Conservation (phyloP, 1,139 yeast genomes). For the Casaregolazyma suthepensis region DNA sequence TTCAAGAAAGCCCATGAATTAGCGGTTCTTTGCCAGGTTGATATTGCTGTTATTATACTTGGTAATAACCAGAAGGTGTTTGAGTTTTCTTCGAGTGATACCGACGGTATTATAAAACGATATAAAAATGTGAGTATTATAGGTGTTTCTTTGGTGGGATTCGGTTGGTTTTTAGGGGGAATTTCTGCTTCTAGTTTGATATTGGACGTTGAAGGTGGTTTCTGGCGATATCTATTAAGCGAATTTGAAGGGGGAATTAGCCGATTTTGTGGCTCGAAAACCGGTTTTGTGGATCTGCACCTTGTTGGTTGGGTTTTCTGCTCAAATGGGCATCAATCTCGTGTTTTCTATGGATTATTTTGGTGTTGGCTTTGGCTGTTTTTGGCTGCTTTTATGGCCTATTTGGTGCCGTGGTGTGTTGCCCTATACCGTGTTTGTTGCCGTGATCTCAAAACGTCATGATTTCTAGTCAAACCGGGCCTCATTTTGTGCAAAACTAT, state of each 20-base stretch:
- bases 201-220: neutral
- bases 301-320: neutral
- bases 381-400: neutral
- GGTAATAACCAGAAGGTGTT: constrained; percentile 79
- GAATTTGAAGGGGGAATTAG: neutral
- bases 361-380: neutral
- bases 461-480: neutral
- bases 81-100: constrained; percentile 73
- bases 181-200: neutral
- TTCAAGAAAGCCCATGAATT: constrained; percentile 95
- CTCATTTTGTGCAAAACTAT: neutral
- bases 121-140: constrained; percentile 39
- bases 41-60: constrained; percentile 80
- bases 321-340: neutral
- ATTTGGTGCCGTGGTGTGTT: neutral
- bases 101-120: constrained; percentile 52
- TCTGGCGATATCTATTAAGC: neutral
- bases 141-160: neutral
- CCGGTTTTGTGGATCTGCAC: neutral
- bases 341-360: too few relatives aligned
- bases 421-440: neutral
- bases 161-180: neutral
- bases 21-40: constrained; percentile 87
- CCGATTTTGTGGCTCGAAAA: neutral
- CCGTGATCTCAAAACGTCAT: neutral